These are phyloP conservation scores for Aspergillus thermomutatus DNA, from an alignment of 2,329 filamentous ascomycete genomes.

Conservation along the genomic window DNA sequence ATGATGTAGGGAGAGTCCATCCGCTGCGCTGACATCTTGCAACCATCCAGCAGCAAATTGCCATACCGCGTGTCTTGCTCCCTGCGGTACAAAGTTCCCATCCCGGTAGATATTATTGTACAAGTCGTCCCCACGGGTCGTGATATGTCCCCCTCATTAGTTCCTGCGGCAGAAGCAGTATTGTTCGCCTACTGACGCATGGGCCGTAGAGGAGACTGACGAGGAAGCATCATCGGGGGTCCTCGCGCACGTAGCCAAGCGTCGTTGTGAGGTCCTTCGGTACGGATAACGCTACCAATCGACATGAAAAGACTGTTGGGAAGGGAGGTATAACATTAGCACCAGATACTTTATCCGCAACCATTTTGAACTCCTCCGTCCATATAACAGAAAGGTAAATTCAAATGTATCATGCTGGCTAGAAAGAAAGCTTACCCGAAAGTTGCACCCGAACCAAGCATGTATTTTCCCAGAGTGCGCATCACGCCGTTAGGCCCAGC, in stretches of 20 bases:
- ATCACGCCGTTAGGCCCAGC: conserved; percentile 91
- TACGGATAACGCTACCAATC: conserved; percentile 93
- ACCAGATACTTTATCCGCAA: background rate
- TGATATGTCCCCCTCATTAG: background rate
- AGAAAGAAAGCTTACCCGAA: conserved; percentile 69
- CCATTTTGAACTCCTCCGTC: background rate
- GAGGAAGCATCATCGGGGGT: conserved; percentile 66
- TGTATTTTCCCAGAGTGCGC: conserved; percentile 92
- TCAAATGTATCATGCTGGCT: background rate
- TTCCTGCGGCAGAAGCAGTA: background rate
- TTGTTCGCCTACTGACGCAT: conserved; percentile 28
- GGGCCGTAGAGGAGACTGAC: conserved; percentile 35
- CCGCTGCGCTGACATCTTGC: conserved; percentile 1
- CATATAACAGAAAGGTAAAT: background rate
- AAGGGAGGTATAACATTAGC: background rate
- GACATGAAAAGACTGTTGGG: conserved; percentile 85
- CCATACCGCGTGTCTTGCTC: conserved; percentile 1
- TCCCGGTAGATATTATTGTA: conserved; percentile 28
- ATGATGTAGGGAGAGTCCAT: conserved; percentile 7
- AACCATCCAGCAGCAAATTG: conserved; percentile 1
- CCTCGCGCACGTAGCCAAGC: conserved; percentile 72
- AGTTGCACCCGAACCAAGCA: conserved; percentile 89
- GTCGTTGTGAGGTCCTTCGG: conserved; percentile 75
- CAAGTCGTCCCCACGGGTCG: conserved; percentile 19
- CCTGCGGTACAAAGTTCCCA: conserved; percentile 1